Conservation (phyloP, 495 filamentous ascomycete genomes). For the Xanthoparmelia taractica region DNA sequence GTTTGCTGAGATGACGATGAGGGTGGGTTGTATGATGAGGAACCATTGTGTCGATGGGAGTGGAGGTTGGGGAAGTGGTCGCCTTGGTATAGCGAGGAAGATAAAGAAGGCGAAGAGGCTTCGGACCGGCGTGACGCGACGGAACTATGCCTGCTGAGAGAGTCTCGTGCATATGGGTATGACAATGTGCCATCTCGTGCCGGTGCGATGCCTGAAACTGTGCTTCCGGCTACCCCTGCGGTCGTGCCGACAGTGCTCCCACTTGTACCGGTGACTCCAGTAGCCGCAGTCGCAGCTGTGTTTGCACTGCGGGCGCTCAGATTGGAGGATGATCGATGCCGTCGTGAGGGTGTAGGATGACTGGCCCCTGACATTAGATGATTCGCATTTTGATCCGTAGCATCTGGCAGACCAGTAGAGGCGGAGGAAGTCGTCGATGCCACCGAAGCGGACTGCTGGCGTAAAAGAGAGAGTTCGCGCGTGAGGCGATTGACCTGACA, state of each 20-base stretch:
- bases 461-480: constrained; percentile 71
- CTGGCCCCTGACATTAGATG: constrained; percentile 44
- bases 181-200: constrained; percentile 34
- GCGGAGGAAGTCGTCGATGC: constrained; percentile 73
- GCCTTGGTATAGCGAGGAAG: constrained; percentile 30
- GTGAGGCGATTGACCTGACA: constrained; percentile 68
- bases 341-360: constrained; percentile 50
- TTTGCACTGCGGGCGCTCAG: constrained; percentile 47
- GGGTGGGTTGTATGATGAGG: constrained; percentile 31
- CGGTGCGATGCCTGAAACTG: constrained; percentile 42
- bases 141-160: constrained; percentile 30
- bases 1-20: constrained; percentile 24
- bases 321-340: constrained; percentile 58
- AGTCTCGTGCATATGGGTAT: constrained; percentile 21
- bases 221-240: constrained; percentile 33
- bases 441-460: constrained; percentile 73
- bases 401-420: constrained; percentile 52
- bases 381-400: constrained; percentile 41
- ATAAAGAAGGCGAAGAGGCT: constrained; percentile 33
- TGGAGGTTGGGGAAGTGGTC: constrained; percentile 29
- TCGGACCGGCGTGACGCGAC: constrained; percentile 39
- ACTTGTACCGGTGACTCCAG: constrained; percentile 20
- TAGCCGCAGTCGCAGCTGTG: constrained; percentile 38
- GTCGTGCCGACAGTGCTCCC: constrained; percentile 28
- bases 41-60: constrained; percentile 25